phyloP scores from a whole-genome alignment of 1,139 yeast species.

The Suhomyces chickasaworum region DNA sequence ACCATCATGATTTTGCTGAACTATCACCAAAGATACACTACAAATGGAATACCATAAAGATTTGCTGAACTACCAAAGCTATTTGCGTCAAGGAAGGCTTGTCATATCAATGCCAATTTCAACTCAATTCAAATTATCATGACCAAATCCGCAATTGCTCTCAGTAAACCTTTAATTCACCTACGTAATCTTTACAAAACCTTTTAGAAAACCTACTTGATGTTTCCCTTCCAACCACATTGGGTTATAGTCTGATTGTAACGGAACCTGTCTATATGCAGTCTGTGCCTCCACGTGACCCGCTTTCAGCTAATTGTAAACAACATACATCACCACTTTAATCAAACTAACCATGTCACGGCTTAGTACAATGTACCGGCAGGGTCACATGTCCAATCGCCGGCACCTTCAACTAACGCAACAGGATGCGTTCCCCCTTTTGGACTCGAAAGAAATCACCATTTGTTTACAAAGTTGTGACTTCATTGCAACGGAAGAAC shows the following conservation, averaged over 20 bases:
- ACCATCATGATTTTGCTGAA: too few species aligned
- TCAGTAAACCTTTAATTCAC: too few species aligned
- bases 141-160: too few species aligned
- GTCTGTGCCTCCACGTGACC: slow-evolving; percentile 2
- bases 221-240: too few species aligned
- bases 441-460: slow-evolving; percentile 65
- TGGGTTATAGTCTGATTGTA: too few species aligned
- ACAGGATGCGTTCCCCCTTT: slow-evolving; percentile 59
- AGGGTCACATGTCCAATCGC: slow-evolving; percentile 23
- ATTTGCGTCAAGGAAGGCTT: too few species aligned
- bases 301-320: slow-evolving; percentile 1
- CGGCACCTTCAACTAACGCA: slow-evolving; percentile 20
- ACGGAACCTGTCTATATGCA: too few species aligned
- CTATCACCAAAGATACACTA: too few species aligned
- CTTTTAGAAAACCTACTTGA: too few species aligned
- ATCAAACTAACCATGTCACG: slow-evolving; percentile 24
- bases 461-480: slow-evolving; percentile 65
- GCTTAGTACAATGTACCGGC: slow-evolving; percentile 28
- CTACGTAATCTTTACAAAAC: too few species aligned
- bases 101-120: not conserved
- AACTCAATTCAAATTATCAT: not conserved
- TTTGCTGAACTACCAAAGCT: too few species aligned
- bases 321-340: slow-evolving; percentile 1
- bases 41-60: too few species aligned
- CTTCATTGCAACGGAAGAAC: slow-evolving; percentile 63